Conservation (phyloP, 176 grass and related monocot genomes). For the Chloris gayana region DNA sequence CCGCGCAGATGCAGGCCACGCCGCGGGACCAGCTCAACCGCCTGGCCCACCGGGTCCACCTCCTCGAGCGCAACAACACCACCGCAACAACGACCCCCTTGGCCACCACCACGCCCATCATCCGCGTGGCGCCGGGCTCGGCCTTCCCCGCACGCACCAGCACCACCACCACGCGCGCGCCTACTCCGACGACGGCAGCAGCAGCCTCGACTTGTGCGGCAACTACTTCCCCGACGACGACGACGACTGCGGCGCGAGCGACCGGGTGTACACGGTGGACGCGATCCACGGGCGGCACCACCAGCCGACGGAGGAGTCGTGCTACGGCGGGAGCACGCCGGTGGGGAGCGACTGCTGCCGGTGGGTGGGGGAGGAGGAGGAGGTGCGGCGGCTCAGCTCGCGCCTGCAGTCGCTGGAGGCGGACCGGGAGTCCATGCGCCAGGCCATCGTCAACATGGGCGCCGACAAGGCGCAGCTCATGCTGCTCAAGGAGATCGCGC, state of each 20-base stretch:
- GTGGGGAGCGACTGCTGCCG: not conserved
- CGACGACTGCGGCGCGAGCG: slow-evolving; percentile 29
- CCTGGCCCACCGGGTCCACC: too few species aligned
- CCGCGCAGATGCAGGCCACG: too few species aligned
- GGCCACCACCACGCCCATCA: too few species aligned
- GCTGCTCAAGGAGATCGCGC: slow-evolving; percentile 71
- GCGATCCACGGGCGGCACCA: slow-evolving; percentile 61
- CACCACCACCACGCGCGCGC: too few species aligned
- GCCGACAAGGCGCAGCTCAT: slow-evolving; percentile 64
- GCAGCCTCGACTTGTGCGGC: slow-evolving; percentile 34
- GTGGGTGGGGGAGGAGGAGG: slow-evolving; percentile 49
- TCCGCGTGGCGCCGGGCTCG: too few species aligned
- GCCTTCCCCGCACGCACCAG: too few species aligned
- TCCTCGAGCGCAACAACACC: too few species aligned
- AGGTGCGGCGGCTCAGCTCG: slow-evolving; percentile 61
- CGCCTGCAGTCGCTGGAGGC: slow-evolving; percentile 70
- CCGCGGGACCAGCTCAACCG: too few species aligned
- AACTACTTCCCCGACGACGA: slow-evolving; percentile 24
- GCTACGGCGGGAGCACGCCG: too few species aligned
- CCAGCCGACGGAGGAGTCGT: too few species aligned
- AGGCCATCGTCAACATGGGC: slow-evolving; percentile 71
- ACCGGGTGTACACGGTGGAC: slow-evolving; percentile 69
- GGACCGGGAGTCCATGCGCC: slow-evolving; percentile 73
- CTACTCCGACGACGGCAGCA: not conserved
- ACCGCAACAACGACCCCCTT: too few species aligned